phyloP scores from a whole-genome alignment of 2,329 filamentous ascomycete genomes.

The Talaromyces amestolkiae region DNA sequence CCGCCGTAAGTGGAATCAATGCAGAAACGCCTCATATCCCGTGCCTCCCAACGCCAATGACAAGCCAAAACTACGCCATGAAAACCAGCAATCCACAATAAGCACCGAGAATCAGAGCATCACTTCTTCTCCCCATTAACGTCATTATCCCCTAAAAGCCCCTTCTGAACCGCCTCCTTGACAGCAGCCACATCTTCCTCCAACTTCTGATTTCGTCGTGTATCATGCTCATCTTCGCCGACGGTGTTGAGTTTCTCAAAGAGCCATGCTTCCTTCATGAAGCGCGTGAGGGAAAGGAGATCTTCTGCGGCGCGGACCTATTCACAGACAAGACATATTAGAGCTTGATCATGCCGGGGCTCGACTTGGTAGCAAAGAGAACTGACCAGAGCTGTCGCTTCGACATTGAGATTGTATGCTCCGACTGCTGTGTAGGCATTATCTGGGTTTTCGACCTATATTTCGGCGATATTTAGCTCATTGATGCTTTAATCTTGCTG shows the following conservation, averaged over 20 bases:
- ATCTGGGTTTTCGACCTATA: slow-evolving; percentile 51
- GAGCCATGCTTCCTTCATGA: slow-evolving; percentile 66
- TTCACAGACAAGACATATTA: not conserved
- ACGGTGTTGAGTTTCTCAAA: slow-evolving; percentile 63
- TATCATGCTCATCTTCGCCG: slow-evolving; percentile 42
- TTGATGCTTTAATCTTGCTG: too few relatives aligned
- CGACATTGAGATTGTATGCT: slow-evolving; percentile 58
- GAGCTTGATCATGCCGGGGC: not conserved
- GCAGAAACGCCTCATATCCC: not conserved
- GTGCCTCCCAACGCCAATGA: not conserved
- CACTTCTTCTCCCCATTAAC: not conserved
- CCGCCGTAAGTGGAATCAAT: not conserved
- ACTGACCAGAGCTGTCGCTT: slow-evolving; percentile 57
- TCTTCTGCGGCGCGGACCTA: slow-evolving; percentile 63
- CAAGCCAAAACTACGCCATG: not conserved
- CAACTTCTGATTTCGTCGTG: slow-evolving; percentile 42
- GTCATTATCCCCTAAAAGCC: slow-evolving; percentile 10
- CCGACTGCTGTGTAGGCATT: slow-evolving; percentile 57
- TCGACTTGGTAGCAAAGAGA: slow-evolving; percentile 11
- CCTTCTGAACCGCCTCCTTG: slow-evolving; percentile 42
- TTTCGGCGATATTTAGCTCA: not conserved
- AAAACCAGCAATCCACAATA: not conserved
- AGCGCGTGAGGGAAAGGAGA: slow-evolving; percentile 58
- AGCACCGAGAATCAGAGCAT: not conserved
- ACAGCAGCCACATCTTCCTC: slow-evolving; percentile 51